A percentile compares a stretch with the other conserved stretches of the same genome.
These are phyloP conservation scores for Sanghuangporus sanghuang DNA, from an alignment of 1,284 basidiomycete genomes.

Conservation along the genomic window DNA sequence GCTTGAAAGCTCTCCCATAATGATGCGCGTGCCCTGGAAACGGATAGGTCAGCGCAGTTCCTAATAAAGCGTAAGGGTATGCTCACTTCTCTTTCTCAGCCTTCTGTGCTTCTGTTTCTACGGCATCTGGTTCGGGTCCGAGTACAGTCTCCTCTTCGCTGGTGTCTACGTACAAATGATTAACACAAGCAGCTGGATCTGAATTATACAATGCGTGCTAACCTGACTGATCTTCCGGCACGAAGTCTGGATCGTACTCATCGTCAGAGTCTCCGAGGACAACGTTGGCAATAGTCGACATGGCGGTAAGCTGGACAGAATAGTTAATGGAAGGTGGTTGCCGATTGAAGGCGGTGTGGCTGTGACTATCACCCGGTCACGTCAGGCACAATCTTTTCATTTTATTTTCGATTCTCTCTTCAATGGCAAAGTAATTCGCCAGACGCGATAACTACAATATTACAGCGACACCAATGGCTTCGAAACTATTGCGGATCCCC, in stretches of 20 bases:
- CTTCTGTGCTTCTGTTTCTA: conserved; percentile 41
- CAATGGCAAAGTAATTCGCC: neutral
- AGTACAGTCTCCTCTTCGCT: conserved; percentile 26
- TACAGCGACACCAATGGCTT: neutral
- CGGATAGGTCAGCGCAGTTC: neutral
- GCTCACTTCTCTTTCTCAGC: conserved; percentile 14
- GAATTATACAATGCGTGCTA: conserved; percentile 1
- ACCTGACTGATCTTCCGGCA: conserved; percentile 46
- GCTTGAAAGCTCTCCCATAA: conserved; percentile 62
- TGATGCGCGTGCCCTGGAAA: conserved; percentile 40
- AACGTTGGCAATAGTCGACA: conserved; percentile 12
- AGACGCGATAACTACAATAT: no score
- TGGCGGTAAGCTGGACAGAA: neutral
- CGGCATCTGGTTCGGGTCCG: conserved; percentile 26
- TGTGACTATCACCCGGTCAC: neutral
- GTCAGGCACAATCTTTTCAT: neutral
- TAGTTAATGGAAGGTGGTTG: neutral
- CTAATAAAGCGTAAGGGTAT: neutral
- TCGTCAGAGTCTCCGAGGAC: conserved; percentile 32
- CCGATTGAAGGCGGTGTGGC: neutral
- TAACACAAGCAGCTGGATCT: conserved; percentile 7
- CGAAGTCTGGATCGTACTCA: conserved; percentile 62
- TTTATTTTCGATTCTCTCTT: neutral
- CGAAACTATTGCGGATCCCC: neutral
- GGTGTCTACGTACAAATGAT: conserved; percentile 22